phyloP scores from a whole-genome alignment of 2,329 filamentous ascomycete species.

The Colletotrichum lini region DNA sequence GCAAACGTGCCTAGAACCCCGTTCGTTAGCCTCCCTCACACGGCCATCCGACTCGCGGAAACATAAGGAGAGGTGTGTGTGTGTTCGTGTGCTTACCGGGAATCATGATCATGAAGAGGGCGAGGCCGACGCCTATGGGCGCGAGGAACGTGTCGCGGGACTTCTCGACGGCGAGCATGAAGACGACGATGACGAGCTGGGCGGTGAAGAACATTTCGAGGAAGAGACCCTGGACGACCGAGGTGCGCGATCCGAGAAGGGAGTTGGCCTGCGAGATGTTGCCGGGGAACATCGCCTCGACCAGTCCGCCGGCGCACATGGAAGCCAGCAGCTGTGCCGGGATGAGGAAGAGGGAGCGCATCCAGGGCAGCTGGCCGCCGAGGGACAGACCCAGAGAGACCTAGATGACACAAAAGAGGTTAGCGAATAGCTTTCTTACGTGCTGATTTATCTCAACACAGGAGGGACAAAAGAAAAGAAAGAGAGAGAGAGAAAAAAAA shows the following conservation, averaged over 20 bases:
- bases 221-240: slow-evolving; percentile 68
- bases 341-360: slow-evolving; percentile 63
- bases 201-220: slow-evolving; percentile 74
- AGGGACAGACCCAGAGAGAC: slow-evolving; percentile 67
- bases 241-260: slow-evolving; percentile 63
- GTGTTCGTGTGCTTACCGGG: slow-evolving; percentile 48
- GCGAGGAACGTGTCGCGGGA: slow-evolving; percentile 77
- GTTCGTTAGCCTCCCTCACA: not conserved
- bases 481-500: too few species aligned
- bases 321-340: slow-evolving; percentile 67
- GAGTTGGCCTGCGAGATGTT: slow-evolving; percentile 59
- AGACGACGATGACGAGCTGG: slow-evolving; percentile 71
- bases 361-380: slow-evolving; percentile 61
- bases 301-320: slow-evolving; percentile 69
- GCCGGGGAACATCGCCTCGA: slow-evolving; percentile 67
- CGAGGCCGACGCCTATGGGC: slow-evolving; percentile 76
- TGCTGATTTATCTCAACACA: not conserved
- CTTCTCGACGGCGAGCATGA: slow-evolving; percentile 78
- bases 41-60: slow-evolving; percentile 43
- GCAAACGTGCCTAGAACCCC: slow-evolving; percentile 53
- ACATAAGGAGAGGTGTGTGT: too few species aligned
- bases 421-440: not conserved
- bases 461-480: slow-evolving; percentile 28
- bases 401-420: slow-evolving; percentile 43
- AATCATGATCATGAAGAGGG: slow-evolving; percentile 69